Percentiles rank a stretch among this genome's conserved stretches.
Conservation (phyloP, 805 yeast genomes). For the Sugiyamaella qingdaonensis region DNA sequence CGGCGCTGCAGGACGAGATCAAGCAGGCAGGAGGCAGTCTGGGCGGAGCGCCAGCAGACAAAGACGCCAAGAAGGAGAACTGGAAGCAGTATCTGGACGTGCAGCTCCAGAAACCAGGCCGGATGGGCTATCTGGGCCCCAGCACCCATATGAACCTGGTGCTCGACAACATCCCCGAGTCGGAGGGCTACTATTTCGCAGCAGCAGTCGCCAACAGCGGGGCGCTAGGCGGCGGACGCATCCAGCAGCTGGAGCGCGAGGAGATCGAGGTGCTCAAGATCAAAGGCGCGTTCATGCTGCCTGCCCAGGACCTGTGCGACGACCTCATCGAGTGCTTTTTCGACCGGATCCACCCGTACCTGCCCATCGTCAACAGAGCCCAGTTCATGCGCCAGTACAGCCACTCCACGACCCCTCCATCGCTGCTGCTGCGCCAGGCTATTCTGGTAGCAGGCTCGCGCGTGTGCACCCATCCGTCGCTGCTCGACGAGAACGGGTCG, state of each 20-base stretch:
- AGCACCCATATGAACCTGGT: constrained; percentile 48
- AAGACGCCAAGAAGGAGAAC: constrained; percentile 13
- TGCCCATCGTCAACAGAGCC: constrained; percentile 63
- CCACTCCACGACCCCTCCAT: constrained; percentile 54
- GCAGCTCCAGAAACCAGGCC: constrained; percentile 31
- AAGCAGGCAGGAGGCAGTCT: background rate
- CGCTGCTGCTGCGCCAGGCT: constrained; percentile 61
- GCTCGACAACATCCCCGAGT: constrained; percentile 41
- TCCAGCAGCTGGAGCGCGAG: constrained; percentile 45
- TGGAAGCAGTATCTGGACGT: constrained; percentile 36
- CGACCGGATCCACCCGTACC: constrained; percentile 57
- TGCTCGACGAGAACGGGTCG: constrained; percentile 43
- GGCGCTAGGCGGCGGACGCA: constrained; percentile 21
- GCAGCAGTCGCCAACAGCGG: constrained; percentile 23
- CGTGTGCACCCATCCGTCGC: constrained; percentile 50
- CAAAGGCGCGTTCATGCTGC: constrained; percentile 68
- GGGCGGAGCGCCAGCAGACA: background rate
- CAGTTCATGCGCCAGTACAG: constrained; percentile 57
- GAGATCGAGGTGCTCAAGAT: constrained; percentile 61
- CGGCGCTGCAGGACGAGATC: constrained; percentile 6
- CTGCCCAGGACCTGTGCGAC: constrained; percentile 53
- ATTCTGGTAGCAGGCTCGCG: constrained; percentile 67
- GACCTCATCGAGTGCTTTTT: constrained; percentile 62
- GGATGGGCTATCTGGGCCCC: constrained; percentile 49
- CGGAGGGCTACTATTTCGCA: constrained; percentile 42